Evolutionary conservation across 2,329 filamentous ascomycete species (phyloP).

Genomic region (Exserohilum turcica): DNA sequence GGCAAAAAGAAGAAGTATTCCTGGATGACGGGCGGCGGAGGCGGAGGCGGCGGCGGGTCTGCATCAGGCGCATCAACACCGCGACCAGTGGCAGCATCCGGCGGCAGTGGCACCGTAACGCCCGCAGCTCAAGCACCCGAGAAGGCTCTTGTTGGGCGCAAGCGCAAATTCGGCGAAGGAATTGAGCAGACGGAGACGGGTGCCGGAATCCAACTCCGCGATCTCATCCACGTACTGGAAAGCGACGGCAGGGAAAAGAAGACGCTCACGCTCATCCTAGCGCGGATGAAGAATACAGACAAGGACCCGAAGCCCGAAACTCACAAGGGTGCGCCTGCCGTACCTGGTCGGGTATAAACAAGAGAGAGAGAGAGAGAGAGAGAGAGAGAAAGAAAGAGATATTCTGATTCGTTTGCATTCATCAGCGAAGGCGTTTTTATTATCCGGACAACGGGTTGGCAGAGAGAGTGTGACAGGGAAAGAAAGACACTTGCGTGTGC

Average conservation of each 20-base stretch:
- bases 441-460: not conserved
- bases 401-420: constrained; percentile 9
- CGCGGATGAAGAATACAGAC: constrained; percentile 39
- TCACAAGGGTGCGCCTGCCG: constrained; percentile 14
- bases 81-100: constrained; percentile 30
- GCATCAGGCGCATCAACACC: constrained; percentile 43
- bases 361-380: too few species aligned
- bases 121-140: constrained; percentile 30
- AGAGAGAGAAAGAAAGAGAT: not conserved
- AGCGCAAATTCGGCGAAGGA: constrained; percentile 71
- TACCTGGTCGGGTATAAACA: constrained; percentile 5
- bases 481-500: constrained; percentile 3
- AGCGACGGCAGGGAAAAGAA: constrained; percentile 71
- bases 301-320: constrained; percentile 29
- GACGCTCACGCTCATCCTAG: constrained; percentile 49
- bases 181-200: constrained; percentile 80
- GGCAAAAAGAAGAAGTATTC: constrained; percentile 71
- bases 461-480: not conserved
- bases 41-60: constrained; percentile 43
- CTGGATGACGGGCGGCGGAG: constrained; percentile 67
- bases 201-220: constrained; percentile 79
- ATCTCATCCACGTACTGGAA: constrained; percentile 80
- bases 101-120: constrained; percentile 34
- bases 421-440: constrained; percentile 30
- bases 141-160: constrained; percentile 60